Evolutionary conservation across 352 stramenopile genomes (phyloP), one percentile per base, ranked within the genome.

Genomic region (Pythium monospermum): DNA sequence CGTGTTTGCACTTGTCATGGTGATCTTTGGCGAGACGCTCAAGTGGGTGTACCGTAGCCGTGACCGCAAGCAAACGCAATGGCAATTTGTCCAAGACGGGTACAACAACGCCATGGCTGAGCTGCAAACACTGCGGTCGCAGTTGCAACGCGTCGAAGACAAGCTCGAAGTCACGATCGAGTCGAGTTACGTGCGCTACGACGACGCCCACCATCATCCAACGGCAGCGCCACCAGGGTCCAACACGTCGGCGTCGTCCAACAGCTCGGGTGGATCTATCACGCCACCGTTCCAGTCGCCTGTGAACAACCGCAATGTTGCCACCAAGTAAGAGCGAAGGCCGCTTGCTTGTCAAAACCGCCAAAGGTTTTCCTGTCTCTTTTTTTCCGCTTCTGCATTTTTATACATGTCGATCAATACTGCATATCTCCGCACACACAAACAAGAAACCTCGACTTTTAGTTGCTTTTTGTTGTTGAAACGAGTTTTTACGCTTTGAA

Each of bases 1-100:
- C 52, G 52, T 71, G 23, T 82, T 85, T 23, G 68, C 78, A 19
- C 22, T 89, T n/a, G 27, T 77, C 32, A 89, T 89, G 78, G 71
- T 87, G 7, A 53, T 57, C 28, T 81, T 85, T 25, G 75, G 78
- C 18, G 78, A 89, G 67, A 83, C 64, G 28, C 58, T 89, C n/a
- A 89, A 89, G 59, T 73, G 52, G 25, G 19, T 61, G 7, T 89
- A 85, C 64, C 78, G 78, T 32, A 59, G 65, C 36, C 66, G 73
- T n/a, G 78, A 89, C 30, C 69, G 72, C 42, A 63, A 67, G 53
- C 72, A 70, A 27, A 23, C 59, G 31, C 48, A 64, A 22, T 69
- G 64, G 38, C 53, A 63, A 38, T 68, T 53, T 12, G 60, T 79
- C 2, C 52, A 83, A 37, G 64, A 79, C 5, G 64, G 49, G 6